phyloP scores from a whole-genome alignment of 2,329 filamentous ascomycete species.

The Dothideomycetes sp. region DNA sequence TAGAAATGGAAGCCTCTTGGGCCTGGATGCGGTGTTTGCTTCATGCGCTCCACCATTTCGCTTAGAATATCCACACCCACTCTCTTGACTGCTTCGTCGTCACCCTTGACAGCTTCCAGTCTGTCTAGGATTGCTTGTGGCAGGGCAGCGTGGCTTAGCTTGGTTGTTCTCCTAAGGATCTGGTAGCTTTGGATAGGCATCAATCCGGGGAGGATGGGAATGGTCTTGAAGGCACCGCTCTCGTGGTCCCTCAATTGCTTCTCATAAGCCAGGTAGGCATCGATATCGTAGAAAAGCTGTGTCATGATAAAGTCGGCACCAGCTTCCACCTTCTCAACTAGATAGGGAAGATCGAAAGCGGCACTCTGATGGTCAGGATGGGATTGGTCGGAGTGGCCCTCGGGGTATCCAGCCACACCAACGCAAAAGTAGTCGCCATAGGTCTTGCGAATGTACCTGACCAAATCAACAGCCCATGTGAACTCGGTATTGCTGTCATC shows the following conservation, averaged over 20 bases:
- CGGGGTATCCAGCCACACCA: constrained; percentile 87
- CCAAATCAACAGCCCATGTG: constrained; percentile 77
- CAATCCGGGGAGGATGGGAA: constrained; percentile 85
- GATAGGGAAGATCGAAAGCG: constrained; percentile 63
- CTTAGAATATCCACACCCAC: constrained; percentile 72
- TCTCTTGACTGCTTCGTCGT: constrained; percentile 71
- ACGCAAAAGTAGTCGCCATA: constrained; percentile 95
- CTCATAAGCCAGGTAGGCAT: constrained; percentile 75
- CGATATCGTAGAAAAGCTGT: constrained; percentile 86
- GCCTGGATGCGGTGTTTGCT: constrained; percentile 43
- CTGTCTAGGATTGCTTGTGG: constrained; percentile 60
- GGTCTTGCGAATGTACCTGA: constrained; percentile 73
- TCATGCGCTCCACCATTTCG: constrained; percentile 73
- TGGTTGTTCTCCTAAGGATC: constrained; percentile 86
- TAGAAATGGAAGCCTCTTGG: constrained; percentile 92
- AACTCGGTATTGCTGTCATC: constrained; percentile 65
- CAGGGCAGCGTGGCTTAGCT: constrained; percentile 80
- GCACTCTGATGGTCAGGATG: constrained; percentile 67
- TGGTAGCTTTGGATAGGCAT: constrained; percentile 98
- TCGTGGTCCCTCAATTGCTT: constrained; percentile 64
- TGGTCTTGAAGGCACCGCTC: constrained; percentile 72
- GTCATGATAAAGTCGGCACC: constrained; percentile 99
- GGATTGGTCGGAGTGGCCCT: constrained; percentile 86
- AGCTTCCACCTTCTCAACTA: constrained; percentile 82
- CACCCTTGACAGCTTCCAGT: constrained; percentile 61